Evolutionary conservation across 2,329 filamentous ascomycete genomes (phyloP).

Genomic region (Colletotrichum spinosum): DNA sequence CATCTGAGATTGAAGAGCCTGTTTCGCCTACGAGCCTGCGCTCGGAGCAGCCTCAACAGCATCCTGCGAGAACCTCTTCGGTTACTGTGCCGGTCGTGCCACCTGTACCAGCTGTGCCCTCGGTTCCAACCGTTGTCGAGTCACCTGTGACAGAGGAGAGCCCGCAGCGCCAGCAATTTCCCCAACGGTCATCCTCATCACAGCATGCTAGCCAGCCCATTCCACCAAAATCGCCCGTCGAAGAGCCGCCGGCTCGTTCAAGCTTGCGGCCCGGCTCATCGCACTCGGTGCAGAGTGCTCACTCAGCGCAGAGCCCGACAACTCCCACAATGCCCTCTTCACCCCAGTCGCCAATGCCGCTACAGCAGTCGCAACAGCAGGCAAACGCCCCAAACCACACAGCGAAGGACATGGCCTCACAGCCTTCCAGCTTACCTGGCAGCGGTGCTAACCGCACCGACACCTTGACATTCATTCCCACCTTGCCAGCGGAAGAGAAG

Average conservation of each 20-base stretch:
- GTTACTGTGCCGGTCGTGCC: conserved; percentile 35
- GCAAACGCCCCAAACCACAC: conserved; percentile 48
- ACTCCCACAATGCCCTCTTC: conserved; percentile 22
- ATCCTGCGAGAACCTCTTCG: conserved; percentile 50
- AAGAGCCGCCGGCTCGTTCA: conserved; percentile 61
- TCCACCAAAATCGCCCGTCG: conserved; percentile 41
- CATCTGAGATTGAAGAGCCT: conserved; percentile 48
- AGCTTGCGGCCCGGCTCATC: conserved; percentile 51
- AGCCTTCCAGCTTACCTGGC: conserved; percentile 77
- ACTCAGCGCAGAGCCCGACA: conserved; percentile 29
- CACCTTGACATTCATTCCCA: conserved; percentile 83
- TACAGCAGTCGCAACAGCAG: conserved; percentile 34
- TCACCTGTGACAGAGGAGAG: conserved; percentile 65
- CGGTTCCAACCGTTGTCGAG: conserved; percentile 73
- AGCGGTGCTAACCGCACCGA: conserved; percentile 77
- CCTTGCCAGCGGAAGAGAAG: conserved; percentile 75
- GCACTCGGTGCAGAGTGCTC: conserved; percentile 27
- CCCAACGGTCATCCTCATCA: conserved; percentile 63
- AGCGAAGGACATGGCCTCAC: conserved; percentile 73
- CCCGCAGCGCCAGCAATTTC: conserved; percentile 51
- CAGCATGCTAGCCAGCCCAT: conserved; percentile 39
- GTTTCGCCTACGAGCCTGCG: conserved; percentile 35
- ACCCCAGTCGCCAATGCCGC: conserved; percentile 28
- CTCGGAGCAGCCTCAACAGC: conserved; percentile 46
- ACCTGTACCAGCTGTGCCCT: conserved; percentile 40